Base-by-base conservation (phyloP, 441 rosid species). In the Aquilaria agallochum region DNA sequence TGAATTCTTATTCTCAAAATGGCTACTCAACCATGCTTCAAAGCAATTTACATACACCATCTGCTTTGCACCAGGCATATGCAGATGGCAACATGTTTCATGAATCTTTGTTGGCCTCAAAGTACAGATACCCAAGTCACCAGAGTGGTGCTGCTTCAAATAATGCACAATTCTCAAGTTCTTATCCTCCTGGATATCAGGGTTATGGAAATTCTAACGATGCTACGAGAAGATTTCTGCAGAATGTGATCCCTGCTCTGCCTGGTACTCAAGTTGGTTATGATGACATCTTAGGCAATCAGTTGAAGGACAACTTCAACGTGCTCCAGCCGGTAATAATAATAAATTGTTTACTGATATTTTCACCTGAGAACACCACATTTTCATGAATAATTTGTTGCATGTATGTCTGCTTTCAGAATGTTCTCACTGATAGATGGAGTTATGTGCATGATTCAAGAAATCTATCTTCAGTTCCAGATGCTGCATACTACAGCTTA, bases 311-410 rank as follows among this genome's bases (percentile, higher is more conserved):
- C 11, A 62, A 63, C 59, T 58, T 58, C 50, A 11, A 53, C n/a
- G 66, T 11, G 34, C 68, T 40, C 52, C 75, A 69, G 54, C 80
- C 51, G 84, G 88, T 80, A 76, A 60, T 63, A 46, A 4, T 1
- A 31, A 55, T 57, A 15, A 14, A 45, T 36, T 11, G 6, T 58
- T 33, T 15, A 27, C 34, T 53, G 31, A 1, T 27, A 9, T 27
- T 31, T 20, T 32, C 8, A 53, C 13, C 2, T 53, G 32, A 53
- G 8, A 53, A 53, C 31, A 40, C 45, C 45, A 7, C 9, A 40
- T 40, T 40, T 10, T 40, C 45, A 53, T 53, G 33, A 53, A 15
- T 53, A 50, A 45, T 44, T 57, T 52, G 20, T 49, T 9, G 0
- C 53, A 30, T n/a, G 45, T 20, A 61, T 8, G 1, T 11, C 4